These are phyloP conservation scores for Bruguiera parviflora DNA, from an alignment of 345 rosid species.

Conservation along the genomic window DNA sequence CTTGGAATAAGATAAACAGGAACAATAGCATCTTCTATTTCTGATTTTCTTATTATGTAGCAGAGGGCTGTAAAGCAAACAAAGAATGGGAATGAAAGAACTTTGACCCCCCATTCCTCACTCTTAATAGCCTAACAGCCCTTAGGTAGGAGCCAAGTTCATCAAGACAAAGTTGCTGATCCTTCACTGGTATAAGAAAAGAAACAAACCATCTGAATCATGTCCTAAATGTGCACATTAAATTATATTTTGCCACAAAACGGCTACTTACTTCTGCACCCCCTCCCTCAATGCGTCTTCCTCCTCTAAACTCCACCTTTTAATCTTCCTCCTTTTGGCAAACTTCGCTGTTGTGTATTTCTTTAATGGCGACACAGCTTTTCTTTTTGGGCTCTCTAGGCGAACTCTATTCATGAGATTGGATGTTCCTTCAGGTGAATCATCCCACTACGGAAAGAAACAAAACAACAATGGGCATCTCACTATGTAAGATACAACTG, in stretches of 20 bases:
- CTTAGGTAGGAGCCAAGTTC: background rate
- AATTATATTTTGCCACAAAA: background rate
- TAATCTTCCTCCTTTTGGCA: constrained; percentile 29
- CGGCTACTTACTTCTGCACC: constrained; percentile 21
- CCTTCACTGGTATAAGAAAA: background rate
- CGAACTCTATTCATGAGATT: background rate
- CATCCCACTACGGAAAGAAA: constrained; percentile 44
- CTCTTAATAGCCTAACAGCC: background rate
- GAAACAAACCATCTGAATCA: background rate
- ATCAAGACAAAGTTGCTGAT: background rate
- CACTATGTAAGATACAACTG: background rate
- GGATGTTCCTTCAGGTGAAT: constrained; percentile 25
- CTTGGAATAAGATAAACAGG: too few species aligned
- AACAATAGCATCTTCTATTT: too few species aligned
- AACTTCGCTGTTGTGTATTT: constrained; percentile 11
- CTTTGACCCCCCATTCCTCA: too few species aligned
- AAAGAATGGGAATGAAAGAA: too few species aligned
- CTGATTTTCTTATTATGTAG: too few species aligned
- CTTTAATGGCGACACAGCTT: constrained; percentile 29
- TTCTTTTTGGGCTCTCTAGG: constrained; percentile 22
- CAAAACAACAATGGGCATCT: background rate
- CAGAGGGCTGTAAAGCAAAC: too few species aligned
- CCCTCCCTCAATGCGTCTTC: constrained; percentile 53
- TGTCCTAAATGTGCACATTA: background rate
- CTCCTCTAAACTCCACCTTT: constrained; percentile 48